Conservation (phyloP, 2,329 filamentous ascomycete genomes). For the Thielaviopsis ethacetica region DNA sequence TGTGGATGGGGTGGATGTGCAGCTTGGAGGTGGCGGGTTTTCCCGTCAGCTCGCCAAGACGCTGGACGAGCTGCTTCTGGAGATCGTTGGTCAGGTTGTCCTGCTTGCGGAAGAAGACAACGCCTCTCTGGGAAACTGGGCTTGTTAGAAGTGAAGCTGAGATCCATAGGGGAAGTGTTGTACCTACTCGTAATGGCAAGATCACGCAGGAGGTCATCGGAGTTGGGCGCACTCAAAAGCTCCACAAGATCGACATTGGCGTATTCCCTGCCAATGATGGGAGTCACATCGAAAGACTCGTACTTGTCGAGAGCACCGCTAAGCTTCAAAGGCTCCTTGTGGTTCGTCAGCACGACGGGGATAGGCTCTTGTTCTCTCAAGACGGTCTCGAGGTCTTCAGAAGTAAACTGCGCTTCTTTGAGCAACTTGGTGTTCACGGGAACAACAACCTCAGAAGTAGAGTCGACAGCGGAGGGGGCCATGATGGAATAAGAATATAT, state of each 20-base stretch:
- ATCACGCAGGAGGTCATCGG: slow-evolving; percentile 47
- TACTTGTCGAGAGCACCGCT: slow-evolving; percentile 34
- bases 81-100: slow-evolving; percentile 42
- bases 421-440: not conserved
- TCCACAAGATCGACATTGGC: slow-evolving; percentile 42
- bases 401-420: not conserved
- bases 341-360: not conserved
- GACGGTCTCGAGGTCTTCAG: not conserved
- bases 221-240: slow-evolving; percentile 41
- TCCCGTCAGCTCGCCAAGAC: slow-evolving; percentile 40
- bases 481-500: not conserved
- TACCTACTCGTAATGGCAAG: slow-evolving; percentile 47
- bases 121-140: slow-evolving; percentile 49
- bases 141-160: not conserved
- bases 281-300: slow-evolving; percentile 42
- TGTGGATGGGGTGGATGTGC: slow-evolving; percentile 44
- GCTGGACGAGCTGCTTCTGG: slow-evolving; percentile 48
- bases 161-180: not conserved
- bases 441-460: not conserved
- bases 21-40: slow-evolving; percentile 38
- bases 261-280: slow-evolving; percentile 45
- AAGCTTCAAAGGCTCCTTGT: slow-evolving; percentile 26
- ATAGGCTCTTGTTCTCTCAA: not conserved
- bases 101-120: slow-evolving; percentile 55
- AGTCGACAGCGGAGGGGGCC: not conserved